Evolutionary conservation across 1,284 basidiomycete species (phyloP), one percentile per base, ranked within the genome.

Genomic region (Abortiporus biennis): DNA sequence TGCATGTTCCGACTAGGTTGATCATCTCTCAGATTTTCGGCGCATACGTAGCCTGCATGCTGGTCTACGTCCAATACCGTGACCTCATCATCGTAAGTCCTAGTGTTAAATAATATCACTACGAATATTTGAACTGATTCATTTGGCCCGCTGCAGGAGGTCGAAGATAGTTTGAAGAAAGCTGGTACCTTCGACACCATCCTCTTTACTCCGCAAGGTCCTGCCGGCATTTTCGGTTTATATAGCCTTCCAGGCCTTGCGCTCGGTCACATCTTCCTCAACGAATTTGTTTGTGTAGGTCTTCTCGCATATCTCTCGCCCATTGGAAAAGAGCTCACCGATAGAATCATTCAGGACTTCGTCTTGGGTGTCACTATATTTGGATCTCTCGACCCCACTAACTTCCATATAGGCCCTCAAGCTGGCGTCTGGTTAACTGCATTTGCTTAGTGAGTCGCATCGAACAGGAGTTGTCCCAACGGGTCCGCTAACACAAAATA

Each of bases 251-350:
- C 74, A 13, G 75, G 74, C 3, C 61, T 71, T 35, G 72, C 69
- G 34, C 58, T 83, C 15, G 63, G 67, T 15, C 65, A 70, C 13
- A 70, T 68, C 29, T 76, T 83, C 54, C 58, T 84, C 44, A 85
- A 81, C 55, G 83, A 85, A 48, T 80, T 83, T 49, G 63, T 80
- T 34, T 71, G 67, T 34, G 80, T 84, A 54, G 51, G 74, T 58
- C 25, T 38, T 29, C n/a, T 30, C 2, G 24, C 3, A 15, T 21
- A 39, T 12, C 36, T 24, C 15, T 20, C 27, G 32, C 51, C 40
- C 48, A 47, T 16, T 21, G 39, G 15, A 21, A 38, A 8, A 8
- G 17, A n/a, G 38, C 24, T 15, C 29, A 4, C 8, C 45, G n/a
- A n/a, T n/a, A n/a, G n/a, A 4, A 12, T 17, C 25, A 3, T 4